Percentiles rank a stretch among this genome's conserved stretches.
These are phyloP conservation scores for Cytospora leucostoma DNA, from an alignment of 2,329 filamentous ascomycete genomes.

Conservation along the genomic window DNA sequence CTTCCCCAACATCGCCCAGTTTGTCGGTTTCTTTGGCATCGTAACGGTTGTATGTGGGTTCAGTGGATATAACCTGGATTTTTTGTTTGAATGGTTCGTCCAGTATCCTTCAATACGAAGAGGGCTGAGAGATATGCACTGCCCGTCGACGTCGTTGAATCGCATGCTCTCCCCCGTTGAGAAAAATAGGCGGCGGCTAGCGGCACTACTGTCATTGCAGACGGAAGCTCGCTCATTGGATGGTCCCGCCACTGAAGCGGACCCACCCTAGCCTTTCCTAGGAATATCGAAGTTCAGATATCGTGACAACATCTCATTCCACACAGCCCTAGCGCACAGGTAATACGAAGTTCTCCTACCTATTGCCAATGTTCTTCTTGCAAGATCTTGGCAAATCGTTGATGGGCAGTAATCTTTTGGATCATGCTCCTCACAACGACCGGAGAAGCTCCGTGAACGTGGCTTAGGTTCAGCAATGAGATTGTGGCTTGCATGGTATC, in stretches of 20 bases:
- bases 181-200: constrained; percentile 20
- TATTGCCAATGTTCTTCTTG: too few relatives aligned
- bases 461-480: not conserved
- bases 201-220: constrained; percentile 19
- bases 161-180: not conserved
- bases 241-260: not conserved
- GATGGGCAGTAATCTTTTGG: not conserved
- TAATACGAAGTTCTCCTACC: not conserved
- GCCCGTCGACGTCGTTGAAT: constrained; percentile 17
- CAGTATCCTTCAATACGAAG: not conserved
- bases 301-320: not conserved
- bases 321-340: not conserved
- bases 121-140: not conserved
- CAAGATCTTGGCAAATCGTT: not conserved
- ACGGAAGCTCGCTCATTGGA: constrained; percentile 16
- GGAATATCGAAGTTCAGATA: constrained; percentile 2
- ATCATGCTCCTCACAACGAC: not conserved
- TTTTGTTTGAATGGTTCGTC: not conserved
- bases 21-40: constrained; percentile 51
- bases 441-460: not conserved
- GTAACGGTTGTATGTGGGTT: constrained; percentile 7
- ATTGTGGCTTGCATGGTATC: not conserved
- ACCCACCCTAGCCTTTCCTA: constrained; percentile 11
- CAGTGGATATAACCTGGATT: not conserved
- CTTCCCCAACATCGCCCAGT: constrained; percentile 65